Percentiles rank a stretch among this genome's conserved stretches.
Evolutionary conservation across 352 stramenopile genomes (phyloP).

Genomic region (Pythium aphanidermatum): DNA sequence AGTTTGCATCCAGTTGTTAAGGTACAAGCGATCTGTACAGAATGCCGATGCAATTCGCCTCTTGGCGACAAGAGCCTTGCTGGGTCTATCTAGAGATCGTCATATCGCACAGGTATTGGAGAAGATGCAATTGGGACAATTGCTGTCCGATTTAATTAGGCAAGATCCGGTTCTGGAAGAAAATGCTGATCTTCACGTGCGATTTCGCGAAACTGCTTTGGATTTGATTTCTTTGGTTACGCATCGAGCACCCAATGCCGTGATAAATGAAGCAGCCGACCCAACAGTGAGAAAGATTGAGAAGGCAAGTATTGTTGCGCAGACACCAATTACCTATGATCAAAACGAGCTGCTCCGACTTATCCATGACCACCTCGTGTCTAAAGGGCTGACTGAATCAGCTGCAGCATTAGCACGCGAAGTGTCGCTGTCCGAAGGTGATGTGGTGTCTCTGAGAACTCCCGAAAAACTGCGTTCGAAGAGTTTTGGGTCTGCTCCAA

Average conservation of each 20-base stretch:
- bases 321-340: slow-evolving; percentile 84
- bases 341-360: slow-evolving; percentile 74
- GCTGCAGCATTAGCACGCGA: slow-evolving; percentile 50
- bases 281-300: slow-evolving; percentile 85
- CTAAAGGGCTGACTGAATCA: slow-evolving; percentile 55
- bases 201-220: slow-evolving; percentile 81
- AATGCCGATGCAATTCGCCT: slow-evolving; percentile 84
- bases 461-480: too few species aligned
- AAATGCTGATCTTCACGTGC: slow-evolving; percentile 78
- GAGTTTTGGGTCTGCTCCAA: too few species aligned
- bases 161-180: slow-evolving; percentile 81
- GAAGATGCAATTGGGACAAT: slow-evolving; percentile 84
- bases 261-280: slow-evolving; percentile 85
- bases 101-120: slow-evolving; percentile 89
- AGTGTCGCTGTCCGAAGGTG: slow-evolving; percentile 33
- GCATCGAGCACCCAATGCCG: slow-evolving; percentile 68
- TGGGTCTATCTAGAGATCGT: slow-evolving; percentile 78
- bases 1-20: slow-evolving; percentile 81
- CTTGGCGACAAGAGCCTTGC: slow-evolving; percentile 68
- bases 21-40: slow-evolving; percentile 84
- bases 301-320: slow-evolving; percentile 84
- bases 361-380: slow-evolving; percentile 79
- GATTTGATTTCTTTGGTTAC: slow-evolving; percentile 87
- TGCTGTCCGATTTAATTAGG: slow-evolving; percentile 85
- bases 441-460: too few species aligned